Conservation (phyloP, 352 stramenopile species). For the Pythium folliculosum region DNA sequence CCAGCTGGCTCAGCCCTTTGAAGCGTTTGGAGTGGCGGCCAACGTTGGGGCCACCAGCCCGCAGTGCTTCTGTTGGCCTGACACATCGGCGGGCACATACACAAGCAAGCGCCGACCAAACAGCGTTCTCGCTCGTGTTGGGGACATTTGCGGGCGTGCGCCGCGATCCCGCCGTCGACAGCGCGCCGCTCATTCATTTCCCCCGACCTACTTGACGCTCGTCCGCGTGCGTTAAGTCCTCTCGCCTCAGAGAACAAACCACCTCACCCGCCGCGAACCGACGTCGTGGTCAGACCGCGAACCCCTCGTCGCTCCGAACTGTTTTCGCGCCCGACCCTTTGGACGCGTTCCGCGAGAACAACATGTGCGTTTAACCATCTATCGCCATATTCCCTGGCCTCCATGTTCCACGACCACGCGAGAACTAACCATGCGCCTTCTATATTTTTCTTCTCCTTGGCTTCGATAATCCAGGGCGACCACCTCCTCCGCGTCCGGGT, state of each 20-base stretch:
- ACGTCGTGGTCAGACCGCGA: background rate
- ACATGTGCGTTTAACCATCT: conserved; percentile 1
- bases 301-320: background rate
- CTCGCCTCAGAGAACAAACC: background rate
- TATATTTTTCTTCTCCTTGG: background rate
- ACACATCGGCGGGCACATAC: background rate
- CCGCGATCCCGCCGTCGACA: background rate
- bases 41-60: background rate
- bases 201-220: background rate
- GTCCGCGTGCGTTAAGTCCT: background rate
- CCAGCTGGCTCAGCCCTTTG: background rate
- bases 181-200: background rate
- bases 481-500: background rate
- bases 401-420: conserved; percentile 1
- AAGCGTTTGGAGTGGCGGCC: background rate
- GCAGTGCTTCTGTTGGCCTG: background rate
- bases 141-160: background rate
- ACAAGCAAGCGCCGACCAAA: background rate
- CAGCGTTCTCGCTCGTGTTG: background rate
- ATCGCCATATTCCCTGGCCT: too few species aligned
- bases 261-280: background rate
- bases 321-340: conserved; percentile 3
- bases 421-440: conserved; percentile 1
- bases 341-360: background rate
- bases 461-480: background rate